Conservation (phyloP, 2,329 filamentous ascomycete species). For the Colletotrichum karsti region DNA sequence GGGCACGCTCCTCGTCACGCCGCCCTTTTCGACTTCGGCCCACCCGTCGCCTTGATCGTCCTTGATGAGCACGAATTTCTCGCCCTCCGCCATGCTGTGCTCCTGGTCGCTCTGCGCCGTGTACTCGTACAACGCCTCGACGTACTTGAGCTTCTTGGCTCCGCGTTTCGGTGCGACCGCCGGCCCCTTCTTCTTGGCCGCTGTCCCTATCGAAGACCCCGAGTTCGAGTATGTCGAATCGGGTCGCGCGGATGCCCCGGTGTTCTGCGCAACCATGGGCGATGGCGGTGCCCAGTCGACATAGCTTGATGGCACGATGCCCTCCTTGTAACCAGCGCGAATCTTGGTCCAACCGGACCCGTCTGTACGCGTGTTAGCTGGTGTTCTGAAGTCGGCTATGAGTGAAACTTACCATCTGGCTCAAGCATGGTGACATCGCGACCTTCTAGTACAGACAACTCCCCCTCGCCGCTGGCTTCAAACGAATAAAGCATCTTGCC, state of each 20-base stretch:
- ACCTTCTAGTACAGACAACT: constrained; percentile 82
- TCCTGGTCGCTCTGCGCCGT: constrained; percentile 85
- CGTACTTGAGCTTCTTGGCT: constrained; percentile 93
- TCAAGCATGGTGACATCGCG: constrained; percentile 82
- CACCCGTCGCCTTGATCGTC: constrained; percentile 93
- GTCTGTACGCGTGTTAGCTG: constrained; percentile 59
- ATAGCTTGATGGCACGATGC: constrained; percentile 88
- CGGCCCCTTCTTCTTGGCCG: constrained; percentile 84
- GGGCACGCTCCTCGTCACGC: constrained; percentile 86
- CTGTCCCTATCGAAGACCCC: constrained; percentile 68
- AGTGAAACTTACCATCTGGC: constrained; percentile 77
- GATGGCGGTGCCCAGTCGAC: constrained; percentile 70
- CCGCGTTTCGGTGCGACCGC: constrained; percentile 90
- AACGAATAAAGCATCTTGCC: constrained; percentile 94
- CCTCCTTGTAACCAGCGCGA: constrained; percentile 77
- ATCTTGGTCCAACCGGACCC: constrained; percentile 93
- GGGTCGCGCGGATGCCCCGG: constrained; percentile 65
- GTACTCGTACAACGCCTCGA: constrained; percentile 94
- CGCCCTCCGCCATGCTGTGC: constrained; percentile 90
- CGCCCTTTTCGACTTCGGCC: constrained; percentile 95
- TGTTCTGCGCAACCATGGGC: constrained; percentile 53
- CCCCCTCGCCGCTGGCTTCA: constrained; percentile 81
- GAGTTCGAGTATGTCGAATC: constrained; percentile 83
- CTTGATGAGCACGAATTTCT: constrained; percentile 89
- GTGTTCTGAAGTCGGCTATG: neutral